Evolutionary conservation across 1,284 basidiomycete species (phyloP), one percentile per base, ranked within the genome.

Genomic region (Microbotryum scabiosae): DNA sequence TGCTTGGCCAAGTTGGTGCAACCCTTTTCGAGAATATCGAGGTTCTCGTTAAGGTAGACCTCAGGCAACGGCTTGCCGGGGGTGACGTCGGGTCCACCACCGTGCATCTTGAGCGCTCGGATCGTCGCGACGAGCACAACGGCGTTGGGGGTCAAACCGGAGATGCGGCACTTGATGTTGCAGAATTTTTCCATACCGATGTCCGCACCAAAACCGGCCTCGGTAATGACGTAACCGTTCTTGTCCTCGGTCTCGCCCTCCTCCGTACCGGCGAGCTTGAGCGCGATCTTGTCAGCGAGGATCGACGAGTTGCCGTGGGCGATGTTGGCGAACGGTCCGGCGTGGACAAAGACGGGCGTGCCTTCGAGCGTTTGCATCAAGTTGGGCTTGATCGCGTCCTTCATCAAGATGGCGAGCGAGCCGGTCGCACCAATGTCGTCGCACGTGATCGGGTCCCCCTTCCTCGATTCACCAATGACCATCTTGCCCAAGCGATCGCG

Each of bases 221-320:
- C 94, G 45, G 94, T 98, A 70, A 98, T 85, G 62, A 98, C 96
- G 72, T 97, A 98, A 44, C 94, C 94, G 50, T 86, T 84, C 61
- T 85, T 84, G 60, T 87, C 85, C 12, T 84, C 71, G 2, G 83
- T 78, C 72, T 97, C 94, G 57, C 92, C 93, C 70, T 88, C 82
- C 76, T 98, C 94, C n/a, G 86, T 86, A 69, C 94, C 94, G 9
- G 92, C 96, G 45, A 98, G 85, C 79, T 98, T 98, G 71, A 98
- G 82, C 47, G 94, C 94, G 59, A 98, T 86, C 56, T 87, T 85
- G 76, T 98, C 94, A 28, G 94, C 94, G 54, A 98, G 83, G 76
- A 98, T 97, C 51, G 93, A 97, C 18, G 93, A 97, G 80, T 98
- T 98, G 62, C 94, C 94, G 75, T 98, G 94, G 4, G 94, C 94